Base-by-base conservation (phyloP, 306 rosid genomes). In the Cicer cuneatum region DNA sequence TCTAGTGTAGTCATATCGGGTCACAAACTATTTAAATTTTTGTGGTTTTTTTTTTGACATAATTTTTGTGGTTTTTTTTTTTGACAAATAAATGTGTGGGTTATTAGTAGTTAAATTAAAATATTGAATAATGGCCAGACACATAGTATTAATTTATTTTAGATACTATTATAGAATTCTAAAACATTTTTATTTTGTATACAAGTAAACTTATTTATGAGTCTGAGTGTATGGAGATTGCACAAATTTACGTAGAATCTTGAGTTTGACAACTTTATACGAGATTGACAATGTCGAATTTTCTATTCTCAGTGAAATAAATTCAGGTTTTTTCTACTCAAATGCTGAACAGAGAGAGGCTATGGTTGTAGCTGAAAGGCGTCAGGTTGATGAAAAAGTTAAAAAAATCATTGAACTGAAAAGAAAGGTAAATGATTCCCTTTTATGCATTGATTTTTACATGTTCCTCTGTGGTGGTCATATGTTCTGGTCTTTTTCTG, bases 261-360 rank as follows among this genome's bases (percentile, higher is more conserved):
- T 8, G 7, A 54, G 7, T 18, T 54, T 18, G 59, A 9, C 61
- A 10, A 49, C 10, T 8, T 7, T 51, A 10, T 29, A 59, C 40
- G 76, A 46, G 75, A 60, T 66, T 66, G 15, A 59, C 62, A 35
- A 66, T 71, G 39, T 75, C 76, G 64, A 59, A 54, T 46, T 68
- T 87, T 61, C 78, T 69, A 47, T 41, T 75, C 40, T 63, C 88
- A 94, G 99, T 90, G 99, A 94, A 84, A 66, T 94, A 80, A 94
- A 94, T 83, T 82, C 99, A 51, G 99, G 99, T 6, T 94, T 94
- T 85, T 94, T 94, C 91, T 94, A 94, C 97, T 94, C 99, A 70
- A 94, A 69, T 85, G 95, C 99, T 11, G 97, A 92, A 72, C 99
- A 94, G 89, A 88, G 99, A 76, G 98, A 91, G 82, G 90, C 90